Conservation (phyloP, 768 basidiomycete genomes). For the Albatrellus ellisii region DNA sequence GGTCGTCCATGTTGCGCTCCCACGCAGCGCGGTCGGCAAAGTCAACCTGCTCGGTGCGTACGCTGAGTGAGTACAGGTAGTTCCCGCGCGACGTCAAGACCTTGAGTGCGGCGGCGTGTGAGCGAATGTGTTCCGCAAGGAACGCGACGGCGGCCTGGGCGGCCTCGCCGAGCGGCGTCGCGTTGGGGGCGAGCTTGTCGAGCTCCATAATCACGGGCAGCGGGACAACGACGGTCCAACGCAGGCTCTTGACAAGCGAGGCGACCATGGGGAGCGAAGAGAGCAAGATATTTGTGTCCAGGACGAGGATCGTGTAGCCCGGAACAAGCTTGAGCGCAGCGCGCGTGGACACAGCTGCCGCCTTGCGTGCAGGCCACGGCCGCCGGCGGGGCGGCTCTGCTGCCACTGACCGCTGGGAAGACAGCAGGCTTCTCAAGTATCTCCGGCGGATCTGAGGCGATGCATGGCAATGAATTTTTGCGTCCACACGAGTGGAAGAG, state of each 20-base stretch:
- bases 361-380: constrained; percentile 17
- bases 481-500: constrained; percentile 11
- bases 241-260: constrained; percentile 62
- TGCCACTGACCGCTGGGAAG: constrained; percentile 24
- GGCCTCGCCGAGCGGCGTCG: constrained; percentile 53
- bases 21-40: constrained; percentile 33
- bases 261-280: constrained; percentile 65
- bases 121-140: constrained; percentile 61
- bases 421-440: constrained; percentile 52
- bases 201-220: constrained; percentile 95
- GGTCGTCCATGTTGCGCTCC: constrained; percentile 86
- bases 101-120: constrained; percentile 70
- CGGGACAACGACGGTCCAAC: constrained; percentile 86
- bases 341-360: constrained; percentile 15
- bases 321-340: constrained; percentile 42
- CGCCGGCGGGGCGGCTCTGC: constrained; percentile 14
- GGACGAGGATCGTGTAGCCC: constrained; percentile 82
- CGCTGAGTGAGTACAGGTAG: constrained; percentile 69
- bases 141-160: constrained; percentile 66
- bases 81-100: constrained; percentile 94
- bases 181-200: constrained; percentile 69
- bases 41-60: constrained; percentile 78
- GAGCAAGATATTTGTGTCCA: constrained; percentile 92
- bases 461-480: constrained; percentile 4
- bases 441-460: constrained; percentile 51